phyloP scores from a whole-genome alignment of 2,329 filamentous ascomycete genomes.

The Arachnopeziza araneosa region DNA sequence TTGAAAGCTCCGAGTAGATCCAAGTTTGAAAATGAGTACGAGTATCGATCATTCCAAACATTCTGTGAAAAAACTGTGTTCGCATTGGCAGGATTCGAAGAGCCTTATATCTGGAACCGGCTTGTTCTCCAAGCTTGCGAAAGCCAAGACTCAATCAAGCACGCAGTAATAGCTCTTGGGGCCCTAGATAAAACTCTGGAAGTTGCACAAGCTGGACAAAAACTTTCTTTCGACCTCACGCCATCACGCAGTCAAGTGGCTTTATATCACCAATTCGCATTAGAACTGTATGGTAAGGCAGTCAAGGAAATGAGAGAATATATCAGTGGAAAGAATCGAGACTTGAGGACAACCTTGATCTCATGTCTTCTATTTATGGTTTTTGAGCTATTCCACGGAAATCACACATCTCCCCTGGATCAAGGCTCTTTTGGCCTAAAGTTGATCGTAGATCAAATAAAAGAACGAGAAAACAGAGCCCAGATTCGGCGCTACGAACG shows the following conservation, averaged over 20 bases:
- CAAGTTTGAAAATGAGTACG: slow-evolving; percentile 45
- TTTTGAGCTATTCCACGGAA: slow-evolving; percentile 31
- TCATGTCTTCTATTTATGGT: slow-evolving; percentile 28
- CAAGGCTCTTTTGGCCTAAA: neutral
- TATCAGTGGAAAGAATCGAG: slow-evolving; percentile 38
- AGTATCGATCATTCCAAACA: slow-evolving; percentile 55
- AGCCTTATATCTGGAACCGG: slow-evolving; percentile 48
- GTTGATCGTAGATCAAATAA: neutral
- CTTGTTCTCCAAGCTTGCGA: slow-evolving; percentile 57
- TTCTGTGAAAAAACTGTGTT: slow-evolving; percentile 55
- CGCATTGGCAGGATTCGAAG: slow-evolving; percentile 54
- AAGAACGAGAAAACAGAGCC: neutral
- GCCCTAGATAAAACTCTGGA: slow-evolving; percentile 46
- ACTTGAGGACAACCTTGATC: slow-evolving; percentile 34
- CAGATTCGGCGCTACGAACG: neutral
- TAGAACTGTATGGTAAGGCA: neutral
- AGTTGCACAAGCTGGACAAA: neutral
- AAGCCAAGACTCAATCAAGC: slow-evolving; percentile 20
- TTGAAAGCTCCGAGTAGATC: slow-evolving; percentile 29
- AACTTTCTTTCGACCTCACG: neutral
- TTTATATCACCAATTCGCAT: neutral
- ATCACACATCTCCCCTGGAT: slow-evolving; percentile 34
- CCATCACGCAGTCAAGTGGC: neutral
- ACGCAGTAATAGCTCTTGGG: slow-evolving; percentile 6
- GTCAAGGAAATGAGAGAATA: slow-evolving; percentile 26